These are phyloP conservation scores for Alternaria infectoria DNA, from an alignment of 2,329 filamentous ascomycete species.

Conservation along the genomic window DNA sequence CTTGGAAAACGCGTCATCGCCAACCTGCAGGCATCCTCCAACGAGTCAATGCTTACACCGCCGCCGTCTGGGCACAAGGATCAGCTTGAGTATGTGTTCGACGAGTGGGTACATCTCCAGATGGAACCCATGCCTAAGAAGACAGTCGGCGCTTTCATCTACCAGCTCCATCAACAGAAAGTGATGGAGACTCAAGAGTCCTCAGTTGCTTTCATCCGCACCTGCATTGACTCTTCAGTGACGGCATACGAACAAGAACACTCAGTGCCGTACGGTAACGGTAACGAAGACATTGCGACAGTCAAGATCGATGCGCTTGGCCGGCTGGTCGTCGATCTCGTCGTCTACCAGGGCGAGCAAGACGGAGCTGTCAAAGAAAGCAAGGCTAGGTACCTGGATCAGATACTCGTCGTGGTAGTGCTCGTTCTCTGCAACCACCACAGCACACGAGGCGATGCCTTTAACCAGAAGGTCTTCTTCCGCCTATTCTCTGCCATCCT, in stretches of 20 bases:
- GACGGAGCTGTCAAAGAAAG: conserved; percentile 64
- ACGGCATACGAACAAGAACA: conserved; percentile 76
- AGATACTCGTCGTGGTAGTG: conserved; percentile 76
- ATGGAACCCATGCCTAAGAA: conserved; percentile 78
- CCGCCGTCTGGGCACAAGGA: conserved; percentile 69
- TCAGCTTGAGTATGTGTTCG: conserved; percentile 93
- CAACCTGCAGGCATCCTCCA: conserved; percentile 66
- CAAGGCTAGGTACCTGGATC: conserved; percentile 76
- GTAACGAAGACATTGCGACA: conserved; percentile 65
- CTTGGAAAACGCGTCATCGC: conserved; percentile 74
- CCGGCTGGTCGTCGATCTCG: conserved; percentile 77
- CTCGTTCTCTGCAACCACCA: conserved; percentile 87
- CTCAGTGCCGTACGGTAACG: conserved; percentile 62
- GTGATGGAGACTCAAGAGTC: conserved; percentile 78
- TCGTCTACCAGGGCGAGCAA: conserved; percentile 71
- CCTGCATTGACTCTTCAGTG: conserved; percentile 80
- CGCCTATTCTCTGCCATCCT: conserved; percentile 84
- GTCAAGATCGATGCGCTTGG: conserved; percentile 79
- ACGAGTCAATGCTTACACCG: conserved; percentile 60
- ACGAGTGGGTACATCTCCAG: conserved; percentile 88
- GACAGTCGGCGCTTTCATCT: conserved; percentile 75
- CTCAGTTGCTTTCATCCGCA: conserved; percentile 78
- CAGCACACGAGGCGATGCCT: conserved; percentile 76
- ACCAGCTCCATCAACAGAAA: conserved; percentile 78
- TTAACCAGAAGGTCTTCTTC: conserved; percentile 91